These are phyloP conservation scores for Boletus coccyginus DNA, from an alignment of 768 basidiomycete genomes.

Conservation along the genomic window DNA sequence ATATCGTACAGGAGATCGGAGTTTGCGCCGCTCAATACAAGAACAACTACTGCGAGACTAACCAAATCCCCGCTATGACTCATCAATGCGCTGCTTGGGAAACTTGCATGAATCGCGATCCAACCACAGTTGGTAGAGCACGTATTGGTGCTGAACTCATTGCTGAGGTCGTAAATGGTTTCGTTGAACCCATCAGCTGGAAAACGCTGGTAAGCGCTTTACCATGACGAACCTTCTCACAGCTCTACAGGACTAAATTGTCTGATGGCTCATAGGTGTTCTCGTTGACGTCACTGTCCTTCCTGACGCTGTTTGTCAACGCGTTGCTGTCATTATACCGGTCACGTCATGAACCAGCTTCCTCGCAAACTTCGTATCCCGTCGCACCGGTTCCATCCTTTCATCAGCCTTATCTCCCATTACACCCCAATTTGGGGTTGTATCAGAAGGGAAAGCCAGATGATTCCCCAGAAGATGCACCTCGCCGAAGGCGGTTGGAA, in stretches of 20 bases:
- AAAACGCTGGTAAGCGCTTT: slow-evolving; percentile 76
- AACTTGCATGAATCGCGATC: slow-evolving; percentile 93
- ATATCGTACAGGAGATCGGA: slow-evolving; percentile 90
- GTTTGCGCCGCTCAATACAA: slow-evolving; percentile 79
- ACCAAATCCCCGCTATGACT: slow-evolving; percentile 83
- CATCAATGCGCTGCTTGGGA: slow-evolving; percentile 89
- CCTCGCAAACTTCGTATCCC: slow-evolving; percentile 39
- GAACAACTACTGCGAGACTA: slow-evolving; percentile 75
- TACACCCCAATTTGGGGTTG: slow-evolving; percentile 49
- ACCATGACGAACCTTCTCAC: slow-evolving; percentile 10
- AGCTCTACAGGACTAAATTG: slow-evolving; percentile 18
- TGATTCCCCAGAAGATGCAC: slow-evolving; percentile 38
- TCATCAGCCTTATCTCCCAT: slow-evolving; percentile 50
- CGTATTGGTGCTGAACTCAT: slow-evolving; percentile 91
- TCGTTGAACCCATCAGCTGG: slow-evolving; percentile 97
- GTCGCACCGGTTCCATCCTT: slow-evolving; percentile 40
- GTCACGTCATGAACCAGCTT: slow-evolving; percentile 52
- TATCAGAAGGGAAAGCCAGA: slow-evolving; percentile 35
- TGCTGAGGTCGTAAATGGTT: slow-evolving; percentile 94
- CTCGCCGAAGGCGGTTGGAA: slow-evolving; percentile 55
- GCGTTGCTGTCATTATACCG: slow-evolving; percentile 77
- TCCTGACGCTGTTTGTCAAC: slow-evolving; percentile 79
- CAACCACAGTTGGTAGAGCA: slow-evolving; percentile 83
- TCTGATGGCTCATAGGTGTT: slow-evolving; percentile 48
- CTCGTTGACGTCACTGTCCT: slow-evolving; percentile 70